Evolutionary conservation across 1,284 basidiomycete genomes (phyloP), one percentile per base, ranked within the genome.

Genomic region (Ganoderma multipileum): DNA sequence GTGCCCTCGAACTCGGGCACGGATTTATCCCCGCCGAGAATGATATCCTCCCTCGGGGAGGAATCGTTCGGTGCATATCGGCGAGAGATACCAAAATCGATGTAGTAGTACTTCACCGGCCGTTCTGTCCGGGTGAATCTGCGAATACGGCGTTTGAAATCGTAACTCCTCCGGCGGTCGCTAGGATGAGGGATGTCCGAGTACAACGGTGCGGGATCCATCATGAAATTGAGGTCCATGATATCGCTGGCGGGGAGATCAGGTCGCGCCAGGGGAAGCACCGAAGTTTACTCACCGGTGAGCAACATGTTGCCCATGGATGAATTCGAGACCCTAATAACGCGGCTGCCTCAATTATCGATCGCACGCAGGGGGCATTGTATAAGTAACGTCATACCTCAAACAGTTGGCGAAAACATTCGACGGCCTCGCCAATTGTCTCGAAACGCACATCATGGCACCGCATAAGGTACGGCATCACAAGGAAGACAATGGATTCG

Each of bases 41-140:
- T 68, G 0, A 71, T 70, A 33, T 60, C 20, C 61, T 73, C 61
- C 41, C 69, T 52, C 39, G 77, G 68, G 30, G 72, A n/a, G 61
- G 65, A 20, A 64, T 71, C 3, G 63, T 64, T 33, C 23, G 70
- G 44, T 16, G 62, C 14, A 65, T 67, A 68, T 67, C 65, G 59
- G 26, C 78, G 72, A 9, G 83, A 82, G 12, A 81, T 57, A 0
- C 80, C 81, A 26, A 83, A 84, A 63, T 83, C 78, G 41, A 74
- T 73, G 62, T 72, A 74, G 47, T 78, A 78, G 67, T 82, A 82
- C 50, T 72, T 75, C 2, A 76, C 68, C 0, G 77, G 77, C 1
- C 64, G 65, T 59, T 74, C 63, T 0, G 79, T 81, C 7, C 80
- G 74, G 2, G 74, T 74, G 64, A 71, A 67, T 57, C 73, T 67